Evolutionary conservation across 2,329 filamentous ascomycete species (phyloP).

Genomic region (Helotiales sp.): DNA sequence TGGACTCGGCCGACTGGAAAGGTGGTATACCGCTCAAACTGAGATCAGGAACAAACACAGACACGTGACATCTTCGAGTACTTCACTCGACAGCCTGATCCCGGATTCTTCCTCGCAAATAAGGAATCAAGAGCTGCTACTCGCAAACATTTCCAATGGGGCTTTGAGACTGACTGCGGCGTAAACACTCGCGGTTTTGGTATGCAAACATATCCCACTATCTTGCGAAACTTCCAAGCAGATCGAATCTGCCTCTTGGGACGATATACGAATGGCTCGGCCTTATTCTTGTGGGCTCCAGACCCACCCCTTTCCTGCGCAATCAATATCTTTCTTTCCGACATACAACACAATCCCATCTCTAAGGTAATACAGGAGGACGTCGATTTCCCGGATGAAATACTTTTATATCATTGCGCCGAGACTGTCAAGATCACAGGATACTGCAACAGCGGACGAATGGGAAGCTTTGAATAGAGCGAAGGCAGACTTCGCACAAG

Average conservation of each 20-base stretch:
- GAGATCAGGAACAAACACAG: not conserved
- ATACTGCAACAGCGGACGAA: not conserved
- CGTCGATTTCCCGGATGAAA: not conserved
- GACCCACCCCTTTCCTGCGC: not conserved
- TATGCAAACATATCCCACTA: not conserved
- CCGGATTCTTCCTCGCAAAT: not conserved
- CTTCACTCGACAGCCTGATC: not conserved
- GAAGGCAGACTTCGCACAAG: not conserved
- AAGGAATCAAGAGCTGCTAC: not conserved
- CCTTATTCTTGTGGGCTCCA: not conserved
- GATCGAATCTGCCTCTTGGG: not conserved
- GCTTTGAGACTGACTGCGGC: not conserved
- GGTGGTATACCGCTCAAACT: not conserved
- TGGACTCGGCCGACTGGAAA: not conserved
- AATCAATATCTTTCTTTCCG: not conserved
- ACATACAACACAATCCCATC: not conserved
- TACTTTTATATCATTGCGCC: not conserved
- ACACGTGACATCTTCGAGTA: not conserved
- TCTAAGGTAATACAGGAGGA: not conserved
- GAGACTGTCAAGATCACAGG: not conserved
- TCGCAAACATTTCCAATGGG: not conserved
- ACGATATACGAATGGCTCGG: not conserved
- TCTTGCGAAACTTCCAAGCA: not conserved
- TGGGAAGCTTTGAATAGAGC: not conserved
- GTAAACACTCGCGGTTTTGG: not conserved